Conservation (phyloP, 2,329 filamentous ascomycete species). For the Rutstroemia sydowiana region DNA sequence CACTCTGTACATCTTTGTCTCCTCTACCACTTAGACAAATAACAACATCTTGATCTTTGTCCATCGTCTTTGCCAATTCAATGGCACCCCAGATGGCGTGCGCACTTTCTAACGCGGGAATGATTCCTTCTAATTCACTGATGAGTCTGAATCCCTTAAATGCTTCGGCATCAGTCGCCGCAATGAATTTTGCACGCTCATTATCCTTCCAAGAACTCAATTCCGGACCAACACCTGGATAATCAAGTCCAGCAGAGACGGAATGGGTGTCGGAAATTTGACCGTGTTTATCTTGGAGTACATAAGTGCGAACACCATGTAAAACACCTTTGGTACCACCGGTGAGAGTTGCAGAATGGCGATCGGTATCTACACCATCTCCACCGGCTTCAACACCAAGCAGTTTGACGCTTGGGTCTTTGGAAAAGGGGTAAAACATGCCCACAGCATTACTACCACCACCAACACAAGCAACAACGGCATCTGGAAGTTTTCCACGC, state of each 20-base stretch:
- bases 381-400: conserved; percentile 93
- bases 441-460: conserved; percentile 91
- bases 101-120: conserved; percentile 87
- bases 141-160: conserved; percentile 81
- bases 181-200: conserved; percentile 77
- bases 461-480: conserved; percentile 92
- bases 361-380: conserved; percentile 77
- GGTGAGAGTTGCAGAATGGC: conserved; percentile 82
- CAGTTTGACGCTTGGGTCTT: conserved; percentile 77
- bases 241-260: conserved; percentile 91
- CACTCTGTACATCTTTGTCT: conserved; percentile 98
- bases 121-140: conserved; percentile 88
- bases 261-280: conserved; percentile 96
- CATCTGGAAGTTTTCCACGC: conserved; percentile 84
- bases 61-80: conserved; percentile 87
- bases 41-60: conserved; percentile 80
- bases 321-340: conserved; percentile 86
- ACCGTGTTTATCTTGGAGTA: conserved; percentile 85
- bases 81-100: conserved; percentile 88
- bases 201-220: conserved; percentile 89
- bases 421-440: conserved; percentile 96
- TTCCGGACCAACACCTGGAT: conserved; percentile 93
- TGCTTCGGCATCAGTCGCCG: conserved; percentile 85
- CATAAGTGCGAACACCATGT: conserved; percentile 92
- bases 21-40: conserved; percentile 90